Base-by-base conservation (phyloP, 208 protist genomes). In the Leptomonas seymouri region DNA sequence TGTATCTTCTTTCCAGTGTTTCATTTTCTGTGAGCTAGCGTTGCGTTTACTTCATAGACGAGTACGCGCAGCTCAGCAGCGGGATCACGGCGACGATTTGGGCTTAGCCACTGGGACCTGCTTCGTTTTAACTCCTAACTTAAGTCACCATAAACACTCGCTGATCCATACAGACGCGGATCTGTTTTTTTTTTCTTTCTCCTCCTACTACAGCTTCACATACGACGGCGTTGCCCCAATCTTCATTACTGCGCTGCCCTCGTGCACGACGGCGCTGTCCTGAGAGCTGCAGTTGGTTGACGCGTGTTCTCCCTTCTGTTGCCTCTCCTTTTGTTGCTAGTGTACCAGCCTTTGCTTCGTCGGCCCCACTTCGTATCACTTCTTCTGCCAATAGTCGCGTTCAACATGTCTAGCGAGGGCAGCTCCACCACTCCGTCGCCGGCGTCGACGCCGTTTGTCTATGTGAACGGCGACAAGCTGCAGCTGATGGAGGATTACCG, bases 401-500 rank as follows among this genome's bases (percentile, higher is more conserved):
- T 39, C 34, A 3, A 9, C 34, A 76, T 76, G 63, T 67, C 71
- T 56, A 71, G 34, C 45, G 71, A 76, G 12, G 27, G 62, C 46
- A 61, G 63, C 42, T 60, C 56, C 34, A 30, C 62, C 23, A 71
- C 62, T 8, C 60, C 60, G 46, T 36, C 63, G 27, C 48, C 71
- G 63, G 44, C 66, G 58, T 23, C 45, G 9, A 28, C 67, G 44
- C 66, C 72, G 21, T 91, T 75, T 63, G 84, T 96, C 12, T 93
- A 86, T 66, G 85, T 96, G 8, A 93, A 93, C 66, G 88, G 87
- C 23, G 76, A 86, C 53, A 76, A 74, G 65, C 67, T 81, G 42
- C 51, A 48, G 12, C 80, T 96, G 45, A 67, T 93, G 63, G 84
- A 91, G 31, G 90, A 96, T 62, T 81, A 81, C 34, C 84, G 90